Evolutionary conservation across 2,329 filamentous ascomycete species (phyloP), one percentile per base, ranked within the genome.

Genomic region (Blastomyces silverae): DNA sequence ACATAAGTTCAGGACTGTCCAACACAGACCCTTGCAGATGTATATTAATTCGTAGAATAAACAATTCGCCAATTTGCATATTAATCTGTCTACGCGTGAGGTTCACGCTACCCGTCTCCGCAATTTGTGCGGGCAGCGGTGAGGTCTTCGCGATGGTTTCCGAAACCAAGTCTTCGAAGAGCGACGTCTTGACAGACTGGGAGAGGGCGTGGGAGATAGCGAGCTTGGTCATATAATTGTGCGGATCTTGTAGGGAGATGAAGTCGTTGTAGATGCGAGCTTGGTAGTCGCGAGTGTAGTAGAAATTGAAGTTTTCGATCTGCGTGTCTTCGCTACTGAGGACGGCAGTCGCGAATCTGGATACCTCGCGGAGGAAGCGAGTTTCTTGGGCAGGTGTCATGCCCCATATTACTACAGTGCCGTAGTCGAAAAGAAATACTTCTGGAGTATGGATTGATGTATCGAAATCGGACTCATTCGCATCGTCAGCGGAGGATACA

Each of bases 231-330:
- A 97, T 97, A 80, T 97, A 96, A 77, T 96, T 96, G 73, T 88
- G 88, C 78, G 96, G 96, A 72, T 97, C 93, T 60, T 92, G 85
- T 66, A 99, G 79, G 2, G 91, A 94, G 77, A 99, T 99, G 72
- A 99, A 99, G 78, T 99, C 94, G 78, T 99, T 99, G 84, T 99
- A 99, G 76, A 99, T 99, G 62, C 94, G 89, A 28, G 94, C 91
- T 78, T 99, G 95, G 76, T 99, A 99, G 75, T 97, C 93, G 72
- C 90, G 86, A 2, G 94, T 97, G 80, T 99, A 97, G 81, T 99
- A 99, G 77, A 97, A 99, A 76, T 99, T 99, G 83, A 99, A 99
- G 73, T 93, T 91, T 77, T 99, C 94, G 58, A 92, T 91, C 79
- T 99, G 93, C 39, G 96, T 88, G 70, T 96, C 91, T 73, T 96